Evolutionary conservation across 1,284 basidiomycete species (phyloP), one percentile per base, ranked within the genome.

Genomic region (Malassezia caprae): DNA sequence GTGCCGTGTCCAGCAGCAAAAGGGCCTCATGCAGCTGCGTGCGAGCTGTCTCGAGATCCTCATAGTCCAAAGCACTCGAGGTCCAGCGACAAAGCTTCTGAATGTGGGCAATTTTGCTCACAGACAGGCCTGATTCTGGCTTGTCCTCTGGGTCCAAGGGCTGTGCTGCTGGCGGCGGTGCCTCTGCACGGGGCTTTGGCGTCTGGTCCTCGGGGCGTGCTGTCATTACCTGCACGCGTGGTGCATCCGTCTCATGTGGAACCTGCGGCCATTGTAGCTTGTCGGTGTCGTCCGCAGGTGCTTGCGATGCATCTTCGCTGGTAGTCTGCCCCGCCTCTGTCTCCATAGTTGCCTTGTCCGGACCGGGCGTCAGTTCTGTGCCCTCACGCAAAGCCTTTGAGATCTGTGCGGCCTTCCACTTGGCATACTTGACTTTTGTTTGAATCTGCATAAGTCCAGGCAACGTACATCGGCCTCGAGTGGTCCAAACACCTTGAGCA

Each of bases 391-490:
- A 81, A 2, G 89, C 87, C 73, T 87, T 90, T 17, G 84, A 81
- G 37, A 93, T 89, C 62, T 90, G 87, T 6, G 84, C 82, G 28
- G 89, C 89, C 73, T 90, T 90, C 89, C 89, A 91, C 76, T 90
- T 90, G 7, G 88, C 81, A 75, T 93, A 93, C 51, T 82, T 83
- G 48, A 88, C 82, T 76, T 90, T 91, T 59, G 84, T 84, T 57
- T 81, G 80, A 55, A 81, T 80, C 85, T 88, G 63, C 56, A 15
- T 53, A n/a, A 28, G 23, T 28, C 19, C 3, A 30, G 8, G 8
- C 10, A n/a, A 41, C 72, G 49, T 39, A 76, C 75, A 44, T 77
- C 76, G 28, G 62, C 51, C 28, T 75, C 67, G 8, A 70, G 39
- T 10, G 69, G 59, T 26, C 84, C 83, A 72, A 90, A 91, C 11